phyloP scores from a whole-genome alignment of 2,329 filamentous ascomycete genomes.

The Penicillium aurantiogriseum region DNA sequence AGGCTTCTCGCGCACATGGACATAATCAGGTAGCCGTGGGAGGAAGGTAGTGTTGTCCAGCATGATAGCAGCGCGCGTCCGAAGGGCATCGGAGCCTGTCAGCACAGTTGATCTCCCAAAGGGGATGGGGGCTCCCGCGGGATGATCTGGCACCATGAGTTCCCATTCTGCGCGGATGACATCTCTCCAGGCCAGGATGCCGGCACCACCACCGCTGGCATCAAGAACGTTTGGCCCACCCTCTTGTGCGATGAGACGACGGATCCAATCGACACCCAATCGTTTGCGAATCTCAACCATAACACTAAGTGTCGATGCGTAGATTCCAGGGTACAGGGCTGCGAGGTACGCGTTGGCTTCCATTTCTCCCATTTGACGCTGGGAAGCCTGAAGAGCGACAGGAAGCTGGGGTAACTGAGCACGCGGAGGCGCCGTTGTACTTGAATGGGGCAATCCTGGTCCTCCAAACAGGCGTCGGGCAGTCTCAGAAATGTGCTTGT shows the following conservation, averaged over 20 bases:
- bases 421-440: conserved; percentile 62
- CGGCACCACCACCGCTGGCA: conserved; percentile 61
- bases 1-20: conserved; percentile 60
- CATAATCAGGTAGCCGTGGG: conserved; percentile 83
- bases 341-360: conserved; percentile 61
- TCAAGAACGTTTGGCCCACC: conserved; percentile 60
- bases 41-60: conserved; percentile 89
- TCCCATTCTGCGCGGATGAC: conserved; percentile 80
- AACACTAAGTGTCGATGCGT: conserved; percentile 56
- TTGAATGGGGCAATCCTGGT: conserved; percentile 69
- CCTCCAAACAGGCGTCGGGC: conserved; percentile 78
- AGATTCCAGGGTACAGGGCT: conserved; percentile 60
- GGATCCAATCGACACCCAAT: conserved; percentile 59
- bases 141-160: conserved; percentile 53
- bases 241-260: conserved; percentile 54
- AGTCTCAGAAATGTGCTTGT: conserved; percentile 70
- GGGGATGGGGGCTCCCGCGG: conserved; percentile 42
- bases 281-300: conserved; percentile 61
- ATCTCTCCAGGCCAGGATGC: conserved; percentile 63
- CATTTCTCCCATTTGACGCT: conserved; percentile 59
- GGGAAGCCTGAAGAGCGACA: conserved; percentile 56
- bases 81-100: conserved; percentile 70
- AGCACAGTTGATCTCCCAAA: conserved; percentile 76
- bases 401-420: conserved; percentile 54
- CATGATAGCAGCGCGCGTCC: conserved; percentile 71